phyloP scores from a whole-genome alignment of 2,329 filamentous ascomycete genomes.

The Emergomyces orientalis region DNA sequence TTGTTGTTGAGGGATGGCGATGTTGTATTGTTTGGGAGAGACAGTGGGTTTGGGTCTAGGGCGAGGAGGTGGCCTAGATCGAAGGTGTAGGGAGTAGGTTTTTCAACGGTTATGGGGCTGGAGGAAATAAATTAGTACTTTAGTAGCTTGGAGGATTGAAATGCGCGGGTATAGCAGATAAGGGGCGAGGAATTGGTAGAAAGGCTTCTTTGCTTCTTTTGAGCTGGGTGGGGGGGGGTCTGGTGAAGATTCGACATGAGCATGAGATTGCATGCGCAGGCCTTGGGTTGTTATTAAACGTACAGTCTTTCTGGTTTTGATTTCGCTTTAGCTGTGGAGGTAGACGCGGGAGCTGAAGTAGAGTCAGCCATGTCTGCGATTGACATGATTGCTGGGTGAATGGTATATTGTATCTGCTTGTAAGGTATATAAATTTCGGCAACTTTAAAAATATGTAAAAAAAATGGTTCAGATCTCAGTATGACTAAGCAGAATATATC shows the following conservation, averaged over 20 bases:
- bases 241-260: conserved; percentile 8
- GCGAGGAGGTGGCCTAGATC: conserved; percentile 80
- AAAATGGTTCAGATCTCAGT: background rate
- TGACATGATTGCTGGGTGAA: conserved; percentile 20
- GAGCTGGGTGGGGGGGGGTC: no score
- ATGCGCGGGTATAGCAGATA: background rate
- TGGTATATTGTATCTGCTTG: background rate
- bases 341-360: conserved; percentile 11
- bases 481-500: background rate
- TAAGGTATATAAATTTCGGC: background rate
- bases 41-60: conserved; percentile 76
- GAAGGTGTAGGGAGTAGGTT: conserved; percentile 85
- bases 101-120: conserved; percentile 57
- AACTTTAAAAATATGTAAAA: no score
- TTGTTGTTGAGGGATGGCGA: conserved; percentile 21
- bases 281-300: conserved; percentile 12
- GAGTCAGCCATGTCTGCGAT: conserved; percentile 22
- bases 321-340: conserved; percentile 14
- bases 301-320: conserved; percentile 36
- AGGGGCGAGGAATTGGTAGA: background rate
- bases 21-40: conserved; percentile 36
- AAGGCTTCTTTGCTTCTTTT: background rate
- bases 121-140: conserved; percentile 8
- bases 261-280: background rate
- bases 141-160: conserved; percentile 9